Evolutionary conservation across 1,284 basidiomycete genomes (phyloP), one percentile per base, ranked within the genome.

Genomic region (Pascua guehoae): DNA sequence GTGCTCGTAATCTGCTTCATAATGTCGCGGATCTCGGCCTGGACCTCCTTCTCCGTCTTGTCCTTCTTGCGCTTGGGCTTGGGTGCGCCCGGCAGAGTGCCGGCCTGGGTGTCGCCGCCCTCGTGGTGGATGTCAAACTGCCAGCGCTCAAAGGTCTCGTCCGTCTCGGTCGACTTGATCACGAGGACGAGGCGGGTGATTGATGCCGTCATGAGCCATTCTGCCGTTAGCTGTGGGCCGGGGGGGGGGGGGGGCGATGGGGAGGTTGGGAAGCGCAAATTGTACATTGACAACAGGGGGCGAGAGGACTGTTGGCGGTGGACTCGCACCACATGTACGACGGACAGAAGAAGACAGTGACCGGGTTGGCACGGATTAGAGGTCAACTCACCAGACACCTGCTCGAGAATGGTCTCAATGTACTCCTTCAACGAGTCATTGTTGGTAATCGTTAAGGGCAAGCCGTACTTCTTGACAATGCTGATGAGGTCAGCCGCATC

Each of bases 401-500:
- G 95, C 49, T 83, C 82, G 66, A 98, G 81, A 62, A 98, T 94
- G 60, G 89, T 93, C 61, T 89, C 86, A 16, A 98, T 83, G 72
- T 99, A 98, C 68, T 88, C 89, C 70, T 94, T 89, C 47, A 98
- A 78, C 1, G 88, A 88, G 52, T 94, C 86, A 68, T 98, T 94
- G 62, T 93, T 88, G 1, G 93, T 96, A 2, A 96, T 87, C 36
- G 98, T 84, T 66, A 99, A 90, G 1, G 92, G 94, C 64, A 98
- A 87, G 0, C 95, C 95, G 68, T 98, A 98, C 76, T 98, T 98
- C 78, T 97, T 97, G 56, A 97, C 91, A 88, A 94, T 91, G 70
- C 96, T 94, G 24, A 32, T 32, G 74, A 5, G 17, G 39, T 54
- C 1, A 55, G 51, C 36, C 16, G 15, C 5, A 11, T n/a, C n/a